Evolutionary conservation across 345 rosid species (phyloP).

Genomic region (Pistacia integerrima): DNA sequence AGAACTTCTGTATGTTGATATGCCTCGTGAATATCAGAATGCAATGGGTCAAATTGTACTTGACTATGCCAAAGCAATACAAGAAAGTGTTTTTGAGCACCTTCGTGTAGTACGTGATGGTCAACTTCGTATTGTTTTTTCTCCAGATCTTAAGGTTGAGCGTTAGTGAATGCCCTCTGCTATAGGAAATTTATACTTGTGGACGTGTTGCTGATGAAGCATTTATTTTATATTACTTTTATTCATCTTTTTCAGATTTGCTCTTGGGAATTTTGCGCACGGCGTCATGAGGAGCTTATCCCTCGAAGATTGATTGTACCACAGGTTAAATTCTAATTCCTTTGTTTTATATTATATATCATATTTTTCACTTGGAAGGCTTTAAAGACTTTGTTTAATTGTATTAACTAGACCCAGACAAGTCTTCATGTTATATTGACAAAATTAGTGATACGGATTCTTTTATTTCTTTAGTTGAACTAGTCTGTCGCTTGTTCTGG

Average conservation of each 20-base stretch:
- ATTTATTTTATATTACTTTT: constrained; percentile 12
- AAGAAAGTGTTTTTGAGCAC: constrained; percentile 98
- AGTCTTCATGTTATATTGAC: neutral
- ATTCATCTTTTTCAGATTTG: constrained; percentile 55
- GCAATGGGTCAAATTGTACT: constrained; percentile 90
- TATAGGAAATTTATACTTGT: constrained; percentile 1
- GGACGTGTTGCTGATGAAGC: neutral
- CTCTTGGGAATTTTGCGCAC: constrained; percentile 99
- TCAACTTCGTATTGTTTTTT: constrained; percentile 89
- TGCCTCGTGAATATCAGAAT: constrained; percentile 89
- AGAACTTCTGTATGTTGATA: constrained; percentile 93
- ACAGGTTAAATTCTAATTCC: constrained; percentile 50
- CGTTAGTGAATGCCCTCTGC: neutral
- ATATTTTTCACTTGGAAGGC: neutral
- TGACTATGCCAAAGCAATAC: constrained; percentile 98
- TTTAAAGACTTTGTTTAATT: neutral
- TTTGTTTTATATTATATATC: neutral
- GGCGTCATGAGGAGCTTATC: constrained; percentile 95
- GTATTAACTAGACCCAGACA: neutral
- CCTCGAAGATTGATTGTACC: constrained; percentile 89
- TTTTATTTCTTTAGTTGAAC: neutral
- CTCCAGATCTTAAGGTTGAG: constrained; percentile 87
- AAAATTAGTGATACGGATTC: neutral
- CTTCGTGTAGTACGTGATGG: constrained; percentile 99
- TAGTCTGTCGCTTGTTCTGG: neutral